phyloP scores from a whole-genome alignment of 192 early-diverging fungal species.

The Coemansia sp. region DNA sequence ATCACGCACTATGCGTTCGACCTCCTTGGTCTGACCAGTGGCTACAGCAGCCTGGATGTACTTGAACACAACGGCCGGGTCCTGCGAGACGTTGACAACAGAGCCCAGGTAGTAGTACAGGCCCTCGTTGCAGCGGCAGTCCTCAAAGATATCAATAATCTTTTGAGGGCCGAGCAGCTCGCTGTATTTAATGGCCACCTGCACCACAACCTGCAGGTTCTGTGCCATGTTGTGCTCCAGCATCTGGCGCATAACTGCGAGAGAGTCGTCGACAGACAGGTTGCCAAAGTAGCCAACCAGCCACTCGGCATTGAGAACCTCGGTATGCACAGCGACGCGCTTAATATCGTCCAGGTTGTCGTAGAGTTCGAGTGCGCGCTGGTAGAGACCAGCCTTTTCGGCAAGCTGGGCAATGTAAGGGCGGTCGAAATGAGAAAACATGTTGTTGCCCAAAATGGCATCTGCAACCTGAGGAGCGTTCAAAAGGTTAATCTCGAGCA shows the following conservation, averaged over 20 bases:
- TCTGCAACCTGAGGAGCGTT: conserved; percentile 98
- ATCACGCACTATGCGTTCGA: conserved; percentile 96
- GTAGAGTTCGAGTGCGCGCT: conserved; percentile 95
- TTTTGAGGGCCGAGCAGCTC: conserved; percentile 88
- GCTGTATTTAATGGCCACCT: conserved; percentile 96
- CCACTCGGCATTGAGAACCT: conserved; percentile 87
- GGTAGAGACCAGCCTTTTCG: conserved; percentile 97
- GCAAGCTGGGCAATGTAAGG: conserved; percentile 88
- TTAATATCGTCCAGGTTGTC: conserved; percentile 96
- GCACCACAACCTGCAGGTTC: conserved; percentile 93
- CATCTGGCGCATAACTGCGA: conserved; percentile 95
- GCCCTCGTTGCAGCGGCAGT: conserved; percentile 87
- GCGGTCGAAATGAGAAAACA: conserved; percentile 96
- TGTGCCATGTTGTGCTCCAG: conserved; percentile 88
- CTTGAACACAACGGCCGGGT: conserved; percentile 96
- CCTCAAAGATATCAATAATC: conserved; percentile 91
- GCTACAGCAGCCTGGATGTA: conserved; percentile 96
- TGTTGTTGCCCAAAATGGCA: conserved; percentile 93
- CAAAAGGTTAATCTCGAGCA: conserved; percentile 97
- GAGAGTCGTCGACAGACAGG: conserved; percentile 94
- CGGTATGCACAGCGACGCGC: conserved; percentile 84
- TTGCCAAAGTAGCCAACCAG: conserved; percentile 93
- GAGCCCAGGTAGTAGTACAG: conserved; percentile 97
- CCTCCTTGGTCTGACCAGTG: conserved; percentile 94
- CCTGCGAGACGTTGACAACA: conserved; percentile 93